These are phyloP conservation scores for Wallacemonas sp. DNA, from an alignment of 208 protist genomes.

Conservation along the genomic window DNA sequence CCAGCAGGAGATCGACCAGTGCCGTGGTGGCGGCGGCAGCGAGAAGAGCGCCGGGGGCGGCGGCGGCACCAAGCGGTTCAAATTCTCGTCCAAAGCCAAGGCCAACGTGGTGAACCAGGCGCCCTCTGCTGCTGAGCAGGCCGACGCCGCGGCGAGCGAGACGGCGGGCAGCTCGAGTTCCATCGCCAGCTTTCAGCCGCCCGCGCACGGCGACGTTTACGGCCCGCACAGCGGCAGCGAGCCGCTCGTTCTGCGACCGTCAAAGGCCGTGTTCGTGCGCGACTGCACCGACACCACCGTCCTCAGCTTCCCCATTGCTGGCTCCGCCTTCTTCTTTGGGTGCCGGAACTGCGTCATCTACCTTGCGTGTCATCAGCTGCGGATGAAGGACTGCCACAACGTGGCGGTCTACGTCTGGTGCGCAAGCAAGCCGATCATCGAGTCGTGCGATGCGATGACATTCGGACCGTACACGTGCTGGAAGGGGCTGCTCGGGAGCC, in stretches of 20 bases:
- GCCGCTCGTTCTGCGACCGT: conserved; percentile 42
- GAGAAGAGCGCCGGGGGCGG: background rate
- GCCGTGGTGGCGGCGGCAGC: background rate
- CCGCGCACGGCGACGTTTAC: conserved; percentile 35
- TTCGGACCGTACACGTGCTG: conserved; percentile 84
- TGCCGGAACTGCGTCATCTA: conserved; percentile 71
- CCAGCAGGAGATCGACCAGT: conserved; percentile 57
- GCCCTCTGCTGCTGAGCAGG: conserved; percentile 5
- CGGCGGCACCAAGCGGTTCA: conserved; percentile 42
- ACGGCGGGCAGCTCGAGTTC: background rate
- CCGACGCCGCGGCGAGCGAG: background rate
- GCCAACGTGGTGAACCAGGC: conserved; percentile 8
- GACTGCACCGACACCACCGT: conserved; percentile 55
- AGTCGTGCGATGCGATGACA: conserved; percentile 60
- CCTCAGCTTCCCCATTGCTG: conserved; percentile 63
- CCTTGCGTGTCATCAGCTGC: conserved; percentile 84
- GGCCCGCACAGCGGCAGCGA: conserved; percentile 23
- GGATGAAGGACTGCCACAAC: conserved; percentile 71
- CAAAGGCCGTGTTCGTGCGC: conserved; percentile 62
- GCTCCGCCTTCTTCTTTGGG: conserved; percentile 77
- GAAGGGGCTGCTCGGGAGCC: conserved; percentile 55
- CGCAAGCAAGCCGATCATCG: conserved; percentile 83
- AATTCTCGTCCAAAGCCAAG: conserved; percentile 57
- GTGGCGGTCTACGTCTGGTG: conserved; percentile 83
- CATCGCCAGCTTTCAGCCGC: background rate